Evolutionary conservation across 495 filamentous ascomycete genomes (phyloP).

Genomic region (Corynascus novoguineensis): DNA sequence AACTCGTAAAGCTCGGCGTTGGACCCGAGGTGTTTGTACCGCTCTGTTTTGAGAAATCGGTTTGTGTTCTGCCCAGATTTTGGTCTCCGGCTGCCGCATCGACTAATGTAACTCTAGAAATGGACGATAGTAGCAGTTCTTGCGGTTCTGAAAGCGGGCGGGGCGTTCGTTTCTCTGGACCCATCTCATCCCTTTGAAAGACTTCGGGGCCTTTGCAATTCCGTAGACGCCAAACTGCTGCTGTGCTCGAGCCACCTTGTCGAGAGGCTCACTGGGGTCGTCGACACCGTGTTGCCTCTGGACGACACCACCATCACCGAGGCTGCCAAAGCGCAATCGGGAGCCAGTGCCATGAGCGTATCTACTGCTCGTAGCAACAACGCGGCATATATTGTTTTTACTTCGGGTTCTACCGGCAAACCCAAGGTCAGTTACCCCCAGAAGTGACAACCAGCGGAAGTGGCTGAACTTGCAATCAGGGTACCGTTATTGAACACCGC

Average conservation of each 20-base stretch:
- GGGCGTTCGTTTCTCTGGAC: conserved; percentile 55
- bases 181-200: conserved; percentile 49
- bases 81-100: conserved; percentile 11
- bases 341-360: not conserved
- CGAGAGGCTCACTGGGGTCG: conserved; percentile 17
- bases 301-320: conserved; percentile 11
- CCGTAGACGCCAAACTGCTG: conserved; percentile 47
- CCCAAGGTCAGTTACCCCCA: conserved; percentile 42
- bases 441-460: conserved; percentile 13
- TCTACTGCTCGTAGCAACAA: conserved; percentile 9
- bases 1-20: conserved; percentile 39
- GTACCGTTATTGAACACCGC: conserved; percentile 37
- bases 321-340: not conserved
- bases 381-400: conserved; percentile 51
- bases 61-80: conserved; percentile 9
- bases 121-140: conserved; percentile 52
- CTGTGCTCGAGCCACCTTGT: conserved; percentile 34
- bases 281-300: conserved; percentile 11
- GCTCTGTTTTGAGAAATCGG: conserved; percentile 53
- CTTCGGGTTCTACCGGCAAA: conserved; percentile 56
- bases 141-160: conserved; percentile 55
- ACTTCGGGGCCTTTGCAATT: conserved; percentile 32
- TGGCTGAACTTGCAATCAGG: conserved; percentile 43
- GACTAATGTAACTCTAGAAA: conserved; percentile 31
- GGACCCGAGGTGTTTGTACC: conserved; percentile 48